Evolutionary conservation across 495 filamentous ascomycete genomes (phyloP), one percentile per base, ranked within the genome.

Genomic region (Tuber aestivum): DNA sequence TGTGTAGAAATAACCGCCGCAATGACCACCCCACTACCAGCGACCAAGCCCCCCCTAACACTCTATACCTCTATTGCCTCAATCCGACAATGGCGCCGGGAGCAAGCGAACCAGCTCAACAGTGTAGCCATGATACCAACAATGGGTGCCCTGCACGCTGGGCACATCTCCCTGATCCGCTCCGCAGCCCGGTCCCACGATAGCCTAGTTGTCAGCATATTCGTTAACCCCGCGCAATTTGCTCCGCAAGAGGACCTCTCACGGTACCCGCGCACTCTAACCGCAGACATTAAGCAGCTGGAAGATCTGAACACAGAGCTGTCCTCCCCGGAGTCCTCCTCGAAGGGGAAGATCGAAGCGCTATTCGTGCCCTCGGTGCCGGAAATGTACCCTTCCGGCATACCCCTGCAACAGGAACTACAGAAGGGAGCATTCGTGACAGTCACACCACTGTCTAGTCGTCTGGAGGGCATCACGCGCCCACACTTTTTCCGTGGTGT

Each of bases 401-500:
- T 93, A 37, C 94, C 96, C 0, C 89, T 91, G n/a, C 94, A 95
- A 69, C 91, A 93, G 76, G 83, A 91, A 23, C 85, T 91, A 75
- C 91, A 90, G 41, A 86, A 91, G 48, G 95, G 96, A 5, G 94
- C 93, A 12, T 99, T 99, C 80, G 93, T 99, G n/a, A 94, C 89
- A 1, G 92, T 98, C 75, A 95, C 93, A 3, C 96, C 96, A 0
- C 84, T 98, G 3, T 89, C 89, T 12, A 89, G 88, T 71, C 87
- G 93, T 69, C 86, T 98, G 5, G 95, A 99, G 84, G 95, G 95
- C 21, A 87, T 88, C 10, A 92, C 90, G 12, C 86, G 95, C n/a
- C 95, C 95, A 6, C 94, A 96, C 21, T 99, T 99, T 85, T 98
- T 99, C 83, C 86, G 96, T 37, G 95, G 95, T 8, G 95, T 99